A percentile compares a stretch with the other conserved stretches of the same genome.
Evolutionary conservation across 495 filamentous ascomycete species (phyloP).

Genomic region (Aspergillus indologenus): DNA sequence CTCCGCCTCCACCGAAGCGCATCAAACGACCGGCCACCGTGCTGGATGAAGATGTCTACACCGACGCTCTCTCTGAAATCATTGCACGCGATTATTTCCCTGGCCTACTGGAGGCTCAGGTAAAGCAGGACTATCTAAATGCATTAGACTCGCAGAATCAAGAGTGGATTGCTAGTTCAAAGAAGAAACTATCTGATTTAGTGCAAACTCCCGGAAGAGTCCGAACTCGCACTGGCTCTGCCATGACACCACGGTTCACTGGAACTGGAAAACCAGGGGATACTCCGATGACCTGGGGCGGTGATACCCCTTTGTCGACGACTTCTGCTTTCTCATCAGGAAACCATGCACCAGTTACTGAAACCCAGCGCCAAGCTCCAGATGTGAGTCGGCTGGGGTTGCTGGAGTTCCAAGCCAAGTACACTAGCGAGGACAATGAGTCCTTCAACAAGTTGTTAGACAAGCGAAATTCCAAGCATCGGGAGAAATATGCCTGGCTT

Average conservation of each 20-base stretch:
- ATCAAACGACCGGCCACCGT: conserved; percentile 90
- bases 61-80: conserved; percentile 84
- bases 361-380: conserved; percentile 46
- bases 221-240: conserved; percentile 23
- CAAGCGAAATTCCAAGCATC: conserved; percentile 79
- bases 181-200: conserved; percentile 65
- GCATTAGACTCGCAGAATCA: conserved; percentile 80
- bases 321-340: conserved; percentile 40
- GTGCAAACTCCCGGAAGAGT: conserved; percentile 71
- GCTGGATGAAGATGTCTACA: conserved; percentile 93
- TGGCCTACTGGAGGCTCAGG: conserved; percentile 77
- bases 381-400: conserved; percentile 78
- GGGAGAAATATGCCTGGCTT: conserved; percentile 82
- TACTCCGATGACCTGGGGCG: conserved; percentile 47
- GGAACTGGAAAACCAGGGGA: conserved; percentile 48
- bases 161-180: conserved; percentile 82
- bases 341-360: conserved; percentile 7
- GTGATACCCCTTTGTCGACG: conserved; percentile 66
- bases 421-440: conserved; percentile 96
- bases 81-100: conserved; percentile 98
- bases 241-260: conserved; percentile 30
- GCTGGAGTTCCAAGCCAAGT: conserved; percentile 81
- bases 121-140: conserved; percentile 87
- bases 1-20: conserved; percentile 81
- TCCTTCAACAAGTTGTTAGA: conserved; percentile 91